These are phyloP conservation scores for Gaeumannomyces sp. DNA, from an alignment of 2,329 filamentous ascomycete species.

Conservation along the genomic window DNA sequence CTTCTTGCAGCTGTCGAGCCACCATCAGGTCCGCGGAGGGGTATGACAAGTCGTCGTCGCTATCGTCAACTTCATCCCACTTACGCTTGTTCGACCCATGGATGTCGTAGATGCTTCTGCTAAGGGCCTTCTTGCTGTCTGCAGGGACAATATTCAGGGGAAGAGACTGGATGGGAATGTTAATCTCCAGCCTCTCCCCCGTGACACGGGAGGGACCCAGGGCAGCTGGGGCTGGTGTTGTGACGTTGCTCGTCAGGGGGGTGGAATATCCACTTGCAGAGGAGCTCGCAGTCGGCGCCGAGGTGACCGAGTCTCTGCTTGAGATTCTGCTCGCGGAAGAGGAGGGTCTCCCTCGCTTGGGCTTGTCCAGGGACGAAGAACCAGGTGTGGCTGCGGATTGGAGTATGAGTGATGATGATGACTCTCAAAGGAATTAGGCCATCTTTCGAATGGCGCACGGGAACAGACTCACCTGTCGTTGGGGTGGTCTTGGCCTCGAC, in stretches of 20 bases:
- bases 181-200: constrained; percentile 28
- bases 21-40: constrained; percentile 41
- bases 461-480: neutral
- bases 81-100: constrained; percentile 34
- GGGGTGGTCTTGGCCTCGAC: neutral
- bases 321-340: constrained; percentile 4
- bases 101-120: constrained; percentile 43
- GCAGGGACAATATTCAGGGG: constrained; percentile 31
- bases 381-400: neutral
- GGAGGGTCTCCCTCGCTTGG: constrained; percentile 2
- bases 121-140: constrained; percentile 38
- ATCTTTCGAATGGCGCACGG: neutral
- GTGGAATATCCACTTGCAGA: constrained; percentile 35
- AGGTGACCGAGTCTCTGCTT: constrained; percentile 26
- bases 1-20: constrained; percentile 50
- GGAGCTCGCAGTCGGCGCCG: constrained; percentile 28
- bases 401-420: neutral
- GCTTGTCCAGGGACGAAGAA: neutral
- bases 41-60: constrained; percentile 33
- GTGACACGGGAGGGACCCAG: constrained; percentile 16
- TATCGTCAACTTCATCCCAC: constrained; percentile 35
- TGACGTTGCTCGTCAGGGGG: constrained; percentile 35
- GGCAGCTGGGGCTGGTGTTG: constrained; percentile 29
- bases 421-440: neutral
- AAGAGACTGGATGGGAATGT: constrained; percentile 21